Evolutionary conservation across 768 basidiomycete species (phyloP).

Genomic region (Lentinula edodes): DNA sequence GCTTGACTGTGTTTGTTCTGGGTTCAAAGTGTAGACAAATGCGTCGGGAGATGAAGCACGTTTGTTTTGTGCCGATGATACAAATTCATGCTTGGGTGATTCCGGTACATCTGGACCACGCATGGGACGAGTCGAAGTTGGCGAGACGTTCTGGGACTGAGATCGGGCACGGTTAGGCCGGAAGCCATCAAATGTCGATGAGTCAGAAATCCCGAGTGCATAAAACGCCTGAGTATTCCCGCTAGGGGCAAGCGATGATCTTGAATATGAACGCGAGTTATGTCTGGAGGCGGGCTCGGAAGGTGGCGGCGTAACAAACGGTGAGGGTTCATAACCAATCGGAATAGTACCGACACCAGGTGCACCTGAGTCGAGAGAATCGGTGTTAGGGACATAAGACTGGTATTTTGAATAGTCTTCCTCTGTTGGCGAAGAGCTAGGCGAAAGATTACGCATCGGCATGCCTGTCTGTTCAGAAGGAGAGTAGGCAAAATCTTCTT

Average conservation of each 20-base stretch:
- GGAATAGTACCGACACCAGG: not conserved
- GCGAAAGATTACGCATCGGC: slow-evolving; percentile 4
- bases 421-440: not conserved
- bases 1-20: not conserved
- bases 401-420: not conserved
- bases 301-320: slow-evolving; percentile 4
- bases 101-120: not conserved
- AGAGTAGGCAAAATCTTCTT: not conserved
- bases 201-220: not conserved
- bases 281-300: not conserved
- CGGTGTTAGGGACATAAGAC: not conserved
- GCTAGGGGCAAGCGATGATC: not conserved
- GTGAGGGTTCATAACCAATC: not conserved
- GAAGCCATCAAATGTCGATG: not conserved
- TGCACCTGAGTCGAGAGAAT: not conserved
- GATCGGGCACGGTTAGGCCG: not conserved
- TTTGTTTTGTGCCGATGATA: not conserved
- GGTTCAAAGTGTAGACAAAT: slow-evolving; percentile 1
- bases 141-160: not conserved
- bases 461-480: not conserved
- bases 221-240: not conserved
- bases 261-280: slow-evolving; percentile 4
- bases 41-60: slow-evolving; percentile 5
- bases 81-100: not conserved
- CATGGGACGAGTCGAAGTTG: not conserved